Evolutionary conservation across 441 rosid genomes (phyloP).

Genomic region (Capsella rubella): DNA sequence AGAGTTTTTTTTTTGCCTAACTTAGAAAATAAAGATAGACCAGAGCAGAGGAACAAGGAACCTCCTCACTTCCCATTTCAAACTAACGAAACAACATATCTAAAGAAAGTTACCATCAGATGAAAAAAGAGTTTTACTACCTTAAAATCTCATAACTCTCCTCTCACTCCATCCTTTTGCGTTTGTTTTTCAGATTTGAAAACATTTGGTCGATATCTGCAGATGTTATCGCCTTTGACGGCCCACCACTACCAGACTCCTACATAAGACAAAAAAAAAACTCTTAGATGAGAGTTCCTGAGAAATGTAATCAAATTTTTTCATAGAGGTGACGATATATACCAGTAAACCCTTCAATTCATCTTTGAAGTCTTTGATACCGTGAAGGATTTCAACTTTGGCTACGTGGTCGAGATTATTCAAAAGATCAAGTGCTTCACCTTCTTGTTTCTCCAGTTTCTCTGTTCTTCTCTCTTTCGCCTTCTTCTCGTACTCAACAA

Average conservation of each 20-base stretch:
- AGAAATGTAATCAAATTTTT: conserved; percentile 7
- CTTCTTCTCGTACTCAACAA: conserved; percentile 83
- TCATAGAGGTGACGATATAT: conserved; percentile 20
- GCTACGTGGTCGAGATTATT: conserved; percentile 83
- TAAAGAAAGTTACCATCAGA: conserved; percentile 14
- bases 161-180: conserved; percentile 58
- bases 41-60: neutral
- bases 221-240: conserved; percentile 80
- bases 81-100: conserved; percentile 25
- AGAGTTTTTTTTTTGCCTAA: conserved; percentile 30
- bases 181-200: conserved; percentile 89
- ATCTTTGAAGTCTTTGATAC: conserved; percentile 82
- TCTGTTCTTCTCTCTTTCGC: conserved; percentile 92
- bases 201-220: conserved; percentile 85
- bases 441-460: conserved; percentile 85
- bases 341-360: conserved; percentile 81
- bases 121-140: neutral
- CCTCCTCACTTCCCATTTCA: conserved; percentile 18
- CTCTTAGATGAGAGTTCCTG: conserved; percentile 14
- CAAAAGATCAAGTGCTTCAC: conserved; percentile 66
- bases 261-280: conserved; percentile 33
- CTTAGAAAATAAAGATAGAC: conserved; percentile 26
- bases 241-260: conserved; percentile 79
- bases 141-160: conserved; percentile 13
- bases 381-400: conserved; percentile 89